Evolutionary conservation across 2,329 filamentous ascomycete genomes (phyloP).

Genomic region (Exophiala sp.): DNA sequence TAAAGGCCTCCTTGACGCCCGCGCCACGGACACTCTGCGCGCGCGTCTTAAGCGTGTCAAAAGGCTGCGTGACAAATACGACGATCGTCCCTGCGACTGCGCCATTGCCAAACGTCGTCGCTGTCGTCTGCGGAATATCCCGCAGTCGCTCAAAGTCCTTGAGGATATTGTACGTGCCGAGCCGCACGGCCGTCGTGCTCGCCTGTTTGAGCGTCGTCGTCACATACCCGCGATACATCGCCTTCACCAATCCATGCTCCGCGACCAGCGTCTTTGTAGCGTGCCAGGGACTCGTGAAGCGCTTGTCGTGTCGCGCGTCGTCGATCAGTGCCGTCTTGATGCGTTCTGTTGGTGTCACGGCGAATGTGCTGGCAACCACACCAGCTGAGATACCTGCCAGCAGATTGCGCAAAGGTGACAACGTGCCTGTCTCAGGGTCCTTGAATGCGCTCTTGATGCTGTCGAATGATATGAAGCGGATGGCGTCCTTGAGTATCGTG

Average conservation of each 20-base stretch:
- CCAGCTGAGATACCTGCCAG: constrained; percentile 63
- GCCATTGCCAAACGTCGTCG: constrained; percentile 60
- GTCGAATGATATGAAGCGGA: constrained; percentile 65
- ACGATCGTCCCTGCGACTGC: constrained; percentile 55
- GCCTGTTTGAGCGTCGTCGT: constrained; percentile 63
- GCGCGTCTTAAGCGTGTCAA: constrained; percentile 43
- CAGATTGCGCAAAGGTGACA: constrained; percentile 57
- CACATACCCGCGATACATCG: constrained; percentile 57
- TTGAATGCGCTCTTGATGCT: constrained; percentile 56
- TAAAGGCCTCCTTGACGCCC: constrained; percentile 55
- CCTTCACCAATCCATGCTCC: constrained; percentile 51
- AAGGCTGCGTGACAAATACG: constrained; percentile 43
- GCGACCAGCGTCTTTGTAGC: constrained; percentile 49
- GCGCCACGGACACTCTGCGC: constrained; percentile 53
- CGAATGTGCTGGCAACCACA: constrained; percentile 59
- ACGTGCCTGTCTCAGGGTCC: constrained; percentile 52
- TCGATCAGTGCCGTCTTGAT: constrained; percentile 68
- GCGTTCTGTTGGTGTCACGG: constrained; percentile 65
- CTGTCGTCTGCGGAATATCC: constrained; percentile 49
- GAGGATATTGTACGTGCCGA: constrained; percentile 62
- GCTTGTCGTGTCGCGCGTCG: constrained; percentile 48
- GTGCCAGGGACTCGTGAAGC: constrained; percentile 52
- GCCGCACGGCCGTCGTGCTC: constrained; percentile 58
- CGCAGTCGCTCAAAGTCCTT: constrained; percentile 55
- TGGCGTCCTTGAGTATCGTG: constrained; percentile 61